Conservation (phyloP, 148 eudicot species). For the Rhododendron kiyosumense region DNA sequence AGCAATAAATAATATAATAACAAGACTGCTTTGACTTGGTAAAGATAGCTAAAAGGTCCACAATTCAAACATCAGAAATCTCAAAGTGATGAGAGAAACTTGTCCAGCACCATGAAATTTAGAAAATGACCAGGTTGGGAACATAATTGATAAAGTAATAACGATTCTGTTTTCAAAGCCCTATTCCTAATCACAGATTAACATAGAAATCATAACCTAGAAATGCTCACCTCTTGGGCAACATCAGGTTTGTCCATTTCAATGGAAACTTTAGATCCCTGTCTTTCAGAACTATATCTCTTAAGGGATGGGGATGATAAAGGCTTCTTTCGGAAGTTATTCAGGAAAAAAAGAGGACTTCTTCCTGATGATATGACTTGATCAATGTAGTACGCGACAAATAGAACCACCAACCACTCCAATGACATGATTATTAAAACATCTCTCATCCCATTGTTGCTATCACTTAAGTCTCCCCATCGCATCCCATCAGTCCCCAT, state of each 20-base stretch:
- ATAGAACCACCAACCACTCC: constrained; percentile 75
- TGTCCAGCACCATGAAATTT: not conserved
- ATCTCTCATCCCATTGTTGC: constrained; percentile 64
- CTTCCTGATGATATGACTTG: constrained; percentile 69
- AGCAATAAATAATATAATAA: not conserved
- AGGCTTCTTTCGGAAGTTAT: constrained; percentile 40
- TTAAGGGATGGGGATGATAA: constrained; percentile 28
- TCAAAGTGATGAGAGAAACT: not conserved
- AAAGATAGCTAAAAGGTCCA: not conserved
- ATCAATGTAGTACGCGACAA: constrained; percentile 65
- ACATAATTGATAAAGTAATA: not conserved
- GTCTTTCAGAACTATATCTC: constrained; percentile 49
- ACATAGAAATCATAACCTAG: not conserved
- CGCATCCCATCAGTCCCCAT: constrained; percentile 79
- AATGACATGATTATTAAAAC: constrained; percentile 67
- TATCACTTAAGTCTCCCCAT: constrained; percentile 64
- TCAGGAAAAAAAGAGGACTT: constrained; percentile 52
- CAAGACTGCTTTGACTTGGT: not conserved
- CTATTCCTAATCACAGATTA: not conserved
- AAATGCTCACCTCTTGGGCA: constrained; percentile 61
- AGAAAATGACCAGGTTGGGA: not conserved
- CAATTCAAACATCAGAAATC: not conserved
- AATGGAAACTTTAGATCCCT: constrained; percentile 62
- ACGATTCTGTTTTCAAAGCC: not conserved
- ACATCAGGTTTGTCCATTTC: constrained; percentile 88